A percentile compares a stretch with the other conserved stretches of the same genome.
Conservation (phyloP, 257 asterid genomes). For the Cruciata laevipes region DNA sequence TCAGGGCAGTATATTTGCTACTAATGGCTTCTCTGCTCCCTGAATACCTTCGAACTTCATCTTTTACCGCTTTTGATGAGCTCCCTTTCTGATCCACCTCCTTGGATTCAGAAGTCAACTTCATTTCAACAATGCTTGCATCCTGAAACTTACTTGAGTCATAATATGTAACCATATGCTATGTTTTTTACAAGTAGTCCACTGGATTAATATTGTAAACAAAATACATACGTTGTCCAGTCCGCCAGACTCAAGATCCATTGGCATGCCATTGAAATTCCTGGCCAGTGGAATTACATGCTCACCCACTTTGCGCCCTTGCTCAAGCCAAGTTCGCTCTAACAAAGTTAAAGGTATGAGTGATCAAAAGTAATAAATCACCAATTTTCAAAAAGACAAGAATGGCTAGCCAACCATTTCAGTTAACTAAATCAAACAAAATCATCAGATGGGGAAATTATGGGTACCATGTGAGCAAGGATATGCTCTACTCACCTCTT, state of each 20-base stretch:
- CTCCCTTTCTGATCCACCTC: conserved; percentile 55
- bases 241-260: conserved; percentile 72
- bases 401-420: too few relatives aligned
- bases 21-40: conserved; percentile 81
- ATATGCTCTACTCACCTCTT: conserved; percentile 48
- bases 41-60: conserved; percentile 44
- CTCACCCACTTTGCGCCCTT: conserved; percentile 90
- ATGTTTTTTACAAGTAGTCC: neutral
- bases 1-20: conserved; percentile 71
- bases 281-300: conserved; percentile 95
- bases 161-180: neutral
- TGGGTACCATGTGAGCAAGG: conserved; percentile 1
- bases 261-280: conserved; percentile 62
- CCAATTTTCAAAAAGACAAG: too few relatives aligned
- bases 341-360: conserved; percentile 13
- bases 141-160: conserved; percentile 33
- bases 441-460: neutral
- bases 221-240: conserved; percentile 42
- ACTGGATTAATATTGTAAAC: neutral
- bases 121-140: conserved; percentile 41
- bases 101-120: conserved; percentile 29
- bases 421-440: neutral
- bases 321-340: conserved; percentile 91
- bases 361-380: neutral
- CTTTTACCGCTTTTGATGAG: conserved; percentile 59